Percentiles rank a stretch among this genome's conserved stretches.
Evolutionary conservation across 2,329 filamentous ascomycete genomes (phyloP).

Genomic region (Trichoderma brevicompactum): DNA sequence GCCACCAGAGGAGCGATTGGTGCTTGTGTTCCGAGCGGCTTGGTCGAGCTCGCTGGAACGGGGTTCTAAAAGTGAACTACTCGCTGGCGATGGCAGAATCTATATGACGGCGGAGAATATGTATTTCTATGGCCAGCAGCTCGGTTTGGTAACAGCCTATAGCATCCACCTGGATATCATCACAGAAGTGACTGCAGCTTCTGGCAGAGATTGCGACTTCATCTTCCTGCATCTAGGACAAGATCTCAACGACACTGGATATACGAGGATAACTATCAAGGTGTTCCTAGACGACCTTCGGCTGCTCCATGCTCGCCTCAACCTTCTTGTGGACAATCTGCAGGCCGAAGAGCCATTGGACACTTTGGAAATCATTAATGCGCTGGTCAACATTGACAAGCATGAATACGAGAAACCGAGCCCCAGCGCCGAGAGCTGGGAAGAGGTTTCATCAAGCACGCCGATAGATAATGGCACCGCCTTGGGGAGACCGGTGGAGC

Average conservation of each 20-base stretch:
- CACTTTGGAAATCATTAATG: slow-evolving; percentile 70
- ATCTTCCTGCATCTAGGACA: slow-evolving; percentile 79
- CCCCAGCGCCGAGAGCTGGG: slow-evolving; percentile 87
- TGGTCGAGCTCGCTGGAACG: slow-evolving; percentile 65
- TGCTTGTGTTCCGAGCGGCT: slow-evolving; percentile 89
- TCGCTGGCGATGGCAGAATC: slow-evolving; percentile 72
- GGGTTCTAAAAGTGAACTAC: slow-evolving; percentile 46
- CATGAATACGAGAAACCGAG: slow-evolving; percentile 62
- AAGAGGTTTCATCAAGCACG: slow-evolving; percentile 69
- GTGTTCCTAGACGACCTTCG: slow-evolving; percentile 87
- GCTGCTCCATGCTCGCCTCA: slow-evolving; percentile 80
- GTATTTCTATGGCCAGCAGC: slow-evolving; percentile 95
- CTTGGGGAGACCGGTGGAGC: slow-evolving; percentile 44
- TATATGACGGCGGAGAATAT: slow-evolving; percentile 87
- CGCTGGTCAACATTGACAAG: slow-evolving; percentile 75
- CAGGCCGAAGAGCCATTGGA: slow-evolving; percentile 71
- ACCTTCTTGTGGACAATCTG: slow-evolving; percentile 81
- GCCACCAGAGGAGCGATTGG: slow-evolving; percentile 75
- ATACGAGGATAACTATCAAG: slow-evolving; percentile 82
- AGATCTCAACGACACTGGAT: slow-evolving; percentile 64
- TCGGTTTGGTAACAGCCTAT: slow-evolving; percentile 86
- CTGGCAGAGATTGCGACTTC: slow-evolving; percentile 90
- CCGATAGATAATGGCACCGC: slow-evolving; percentile 61
- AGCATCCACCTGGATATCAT: slow-evolving; percentile 76
- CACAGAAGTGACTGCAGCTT: slow-evolving; percentile 85